phyloP scores from a whole-genome alignment of 2,329 filamentous ascomycete genomes.

The Neoascochyta sp. region DNA sequence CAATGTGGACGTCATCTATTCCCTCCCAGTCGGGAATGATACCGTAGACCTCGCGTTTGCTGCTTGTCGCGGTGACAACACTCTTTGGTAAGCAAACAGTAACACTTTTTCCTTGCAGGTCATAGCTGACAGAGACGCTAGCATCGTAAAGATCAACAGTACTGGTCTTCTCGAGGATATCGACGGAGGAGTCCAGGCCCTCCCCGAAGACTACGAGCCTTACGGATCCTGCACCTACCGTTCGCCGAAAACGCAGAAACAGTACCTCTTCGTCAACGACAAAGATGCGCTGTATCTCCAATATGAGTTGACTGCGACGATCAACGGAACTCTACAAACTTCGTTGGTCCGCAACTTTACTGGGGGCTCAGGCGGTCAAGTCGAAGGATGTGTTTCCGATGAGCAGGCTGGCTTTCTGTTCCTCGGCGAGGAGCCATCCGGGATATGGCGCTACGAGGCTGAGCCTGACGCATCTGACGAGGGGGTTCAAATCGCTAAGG shows the following conservation, averaged over 20 bases:
- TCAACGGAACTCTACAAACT: slow-evolving; percentile 44
- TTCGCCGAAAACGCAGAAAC: slow-evolving; percentile 47
- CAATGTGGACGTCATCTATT: slow-evolving; percentile 55
- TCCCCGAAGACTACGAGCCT: slow-evolving; percentile 46
- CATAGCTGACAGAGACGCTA: slow-evolving; percentile 16
- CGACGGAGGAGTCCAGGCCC: slow-evolving; percentile 47
- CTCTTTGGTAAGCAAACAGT: slow-evolving; percentile 46
- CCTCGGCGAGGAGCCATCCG: slow-evolving; percentile 52
- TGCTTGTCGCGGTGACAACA: slow-evolving; percentile 51
- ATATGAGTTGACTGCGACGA: slow-evolving; percentile 45
- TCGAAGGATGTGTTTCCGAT: slow-evolving; percentile 54
- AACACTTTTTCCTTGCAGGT: neutral
- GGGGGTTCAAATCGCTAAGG: slow-evolving; percentile 38
- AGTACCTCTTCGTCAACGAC: slow-evolving; percentile 55
- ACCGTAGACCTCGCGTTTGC: slow-evolving; percentile 50
- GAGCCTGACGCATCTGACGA: slow-evolving; percentile 45
- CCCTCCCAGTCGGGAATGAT: slow-evolving; percentile 44
- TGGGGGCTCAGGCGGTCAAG: slow-evolving; percentile 51
- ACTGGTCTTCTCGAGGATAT: slow-evolving; percentile 46
- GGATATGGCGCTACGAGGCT: slow-evolving; percentile 52
- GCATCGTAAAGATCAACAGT: slow-evolving; percentile 49
- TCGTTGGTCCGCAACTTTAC: slow-evolving; percentile 51
- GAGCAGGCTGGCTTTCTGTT: slow-evolving; percentile 51
- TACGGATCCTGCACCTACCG: slow-evolving; percentile 54
- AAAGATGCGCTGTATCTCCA: slow-evolving; percentile 55